These are phyloP conservation scores for Phytophthora quininea DNA, from an alignment of 352 stramenopile species.

Conservation along the genomic window DNA sequence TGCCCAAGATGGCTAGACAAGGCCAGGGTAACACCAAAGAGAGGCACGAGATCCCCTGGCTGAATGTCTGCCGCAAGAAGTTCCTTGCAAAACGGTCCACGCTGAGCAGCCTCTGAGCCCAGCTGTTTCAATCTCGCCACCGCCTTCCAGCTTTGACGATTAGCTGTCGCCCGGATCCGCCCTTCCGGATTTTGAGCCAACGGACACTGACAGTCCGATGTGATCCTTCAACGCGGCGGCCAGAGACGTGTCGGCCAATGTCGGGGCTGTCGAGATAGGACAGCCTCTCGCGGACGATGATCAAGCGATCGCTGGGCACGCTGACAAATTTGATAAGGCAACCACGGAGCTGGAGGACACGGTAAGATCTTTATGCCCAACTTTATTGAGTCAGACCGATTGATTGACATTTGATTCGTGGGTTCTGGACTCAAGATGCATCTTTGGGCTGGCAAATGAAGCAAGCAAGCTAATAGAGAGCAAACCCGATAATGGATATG, in stretches of 20 bases:
- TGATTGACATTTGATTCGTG: conserved; percentile 8
- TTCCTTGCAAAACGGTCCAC: neutral
- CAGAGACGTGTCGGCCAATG: no score
- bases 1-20: neutral
- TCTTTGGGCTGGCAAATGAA: neutral
- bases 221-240: neutral
- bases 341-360: conserved; percentile 3
- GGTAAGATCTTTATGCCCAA: neutral
- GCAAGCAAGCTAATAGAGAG: neutral
- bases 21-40: neutral
- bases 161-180: neutral
- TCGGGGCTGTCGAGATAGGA: neutral
- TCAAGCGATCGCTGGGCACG: neutral
- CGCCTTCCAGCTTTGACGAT: neutral
- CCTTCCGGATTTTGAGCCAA: neutral
- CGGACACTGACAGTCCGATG: neutral
- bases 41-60: neutral
- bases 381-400: neutral
- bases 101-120: neutral
- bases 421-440: conserved; percentile 1
- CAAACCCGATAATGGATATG: neutral
- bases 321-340: neutral
- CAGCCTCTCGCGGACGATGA: neutral
- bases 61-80: neutral
- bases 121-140: neutral